Base-by-base conservation (phyloP, 768 basidiomycete genomes). In the Russula dissimulans region DNA sequence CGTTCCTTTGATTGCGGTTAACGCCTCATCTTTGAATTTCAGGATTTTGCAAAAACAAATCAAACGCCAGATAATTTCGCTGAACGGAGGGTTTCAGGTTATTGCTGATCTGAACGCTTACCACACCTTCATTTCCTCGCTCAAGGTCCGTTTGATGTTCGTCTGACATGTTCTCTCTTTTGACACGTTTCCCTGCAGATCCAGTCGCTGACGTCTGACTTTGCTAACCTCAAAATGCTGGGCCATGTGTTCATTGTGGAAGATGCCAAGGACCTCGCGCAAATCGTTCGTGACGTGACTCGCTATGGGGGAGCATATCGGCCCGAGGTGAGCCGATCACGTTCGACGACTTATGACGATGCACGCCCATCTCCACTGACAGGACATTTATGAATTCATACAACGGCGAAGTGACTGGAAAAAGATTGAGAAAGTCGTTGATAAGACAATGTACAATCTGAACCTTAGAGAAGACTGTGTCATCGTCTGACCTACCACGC, bases 101-200 rank as follows among this genome's bases (percentile, higher is more conserved):
- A 97, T 99, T 63, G 89, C 95, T 2, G 97, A 99, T 71, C 74
- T 99, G 61, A 99, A 98, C 71, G 83, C 89, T 4, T 99, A 99
- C 71, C 84, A 97, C 71, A 72, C 81, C 0, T 99, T 99, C 72
- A 85, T 98, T 46, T 75, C 86, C 0, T 88, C 90, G 2, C 80
- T 99, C 47, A 94, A 89, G 74, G 90, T 88, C 53, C 9, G 32
- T 50, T n/a, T 11, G 22, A 48, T 17, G 18, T 14, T 54, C 52
- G 51, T 50, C 22, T 45, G n/a, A 36, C 9, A 18, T 34, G 12
- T 10, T 12, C 31, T 31, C 45, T 47, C 58, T 61, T 43, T 56
- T 38, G 52, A 53, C 57, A 50, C 36, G 34, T 31, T 29, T 15
- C 12, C 60, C 58, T 12, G 26, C 52, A 87, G 83, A 83, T 91